These are phyloP conservation scores for Exophiala phaeomuriformis DNA, from an alignment of 2,329 filamentous ascomycete genomes.

Conservation along the genomic window DNA sequence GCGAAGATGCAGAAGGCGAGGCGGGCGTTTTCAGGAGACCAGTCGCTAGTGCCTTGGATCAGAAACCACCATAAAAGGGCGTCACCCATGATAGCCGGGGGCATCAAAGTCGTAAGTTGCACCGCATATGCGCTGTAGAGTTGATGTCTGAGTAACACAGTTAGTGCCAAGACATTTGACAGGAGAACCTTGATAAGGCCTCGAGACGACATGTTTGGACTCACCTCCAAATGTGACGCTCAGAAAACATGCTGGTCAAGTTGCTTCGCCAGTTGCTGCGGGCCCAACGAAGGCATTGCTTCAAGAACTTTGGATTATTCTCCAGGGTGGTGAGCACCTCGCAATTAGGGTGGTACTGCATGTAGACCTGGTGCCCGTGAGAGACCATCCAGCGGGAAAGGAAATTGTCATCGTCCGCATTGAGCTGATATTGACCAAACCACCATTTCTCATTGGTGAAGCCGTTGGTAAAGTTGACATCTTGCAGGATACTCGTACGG, in stretches of 20 bases:
- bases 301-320: slow-evolving; percentile 79
- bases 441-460: slow-evolving; percentile 89
- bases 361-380: slow-evolving; percentile 86
- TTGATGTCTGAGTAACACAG: slow-evolving; percentile 58
- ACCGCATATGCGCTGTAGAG: slow-evolving; percentile 91
- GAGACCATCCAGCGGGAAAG: slow-evolving; percentile 92
- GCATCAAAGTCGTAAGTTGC: slow-evolving; percentile 85
- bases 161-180: slow-evolving; percentile 22
- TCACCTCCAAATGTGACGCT: slow-evolving; percentile 81
- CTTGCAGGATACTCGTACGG: slow-evolving; percentile 77
- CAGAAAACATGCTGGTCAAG: slow-evolving; percentile 77
- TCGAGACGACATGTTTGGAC: slow-evolving; percentile 36
- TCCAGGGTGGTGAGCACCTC: slow-evolving; percentile 91
- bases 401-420: slow-evolving; percentile 97
- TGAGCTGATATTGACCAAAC: slow-evolving; percentile 71
- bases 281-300: slow-evolving; percentile 90
- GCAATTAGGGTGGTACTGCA: slow-evolving; percentile 87
- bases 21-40: slow-evolving; percentile 48
- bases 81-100: slow-evolving; percentile 74
- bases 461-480: slow-evolving; percentile 74
- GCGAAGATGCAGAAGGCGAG: slow-evolving; percentile 56
- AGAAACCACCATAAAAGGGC: slow-evolving; percentile 62
- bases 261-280: slow-evolving; percentile 98
- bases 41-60: slow-evolving; percentile 60
- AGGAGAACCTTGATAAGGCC: slow-evolving; percentile 5